These are phyloP conservation scores for Talaromyces liani DNA, from an alignment of 495 filamentous ascomycete species.

Conservation along the genomic window DNA sequence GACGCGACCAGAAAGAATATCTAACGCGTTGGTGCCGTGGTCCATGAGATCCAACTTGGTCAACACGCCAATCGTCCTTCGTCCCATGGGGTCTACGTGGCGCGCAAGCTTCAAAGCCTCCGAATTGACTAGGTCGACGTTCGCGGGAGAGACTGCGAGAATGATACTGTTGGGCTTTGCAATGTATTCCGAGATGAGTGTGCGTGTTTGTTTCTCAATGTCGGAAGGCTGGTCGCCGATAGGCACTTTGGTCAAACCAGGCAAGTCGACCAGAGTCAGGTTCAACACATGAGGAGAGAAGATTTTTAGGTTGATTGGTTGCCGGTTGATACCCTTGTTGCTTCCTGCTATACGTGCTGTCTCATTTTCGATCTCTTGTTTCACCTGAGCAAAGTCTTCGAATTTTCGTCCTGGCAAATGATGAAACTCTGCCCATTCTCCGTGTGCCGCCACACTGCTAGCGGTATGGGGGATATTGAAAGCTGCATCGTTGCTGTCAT, in stretches of 20 bases:
- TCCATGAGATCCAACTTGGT: slow-evolving; percentile 99
- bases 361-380: slow-evolving; percentile 95
- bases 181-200: slow-evolving; percentile 96
- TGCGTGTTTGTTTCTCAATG: slow-evolving; percentile 98
- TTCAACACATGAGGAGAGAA: slow-evolving; percentile 97
- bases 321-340: slow-evolving; percentile 97
- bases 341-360: slow-evolving; percentile 90
- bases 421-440: slow-evolving; percentile 96
- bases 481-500: slow-evolving; percentile 52
- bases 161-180: slow-evolving; percentile 99
- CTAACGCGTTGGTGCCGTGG: slow-evolving; percentile 95
- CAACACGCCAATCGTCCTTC: slow-evolving; percentile 92
- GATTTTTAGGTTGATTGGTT: slow-evolving; percentile 98
- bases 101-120: slow-evolving; percentile 95
- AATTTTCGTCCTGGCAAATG: slow-evolving; percentile 86
- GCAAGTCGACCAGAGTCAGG: slow-evolving; percentile 91
- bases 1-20: slow-evolving; percentile 91
- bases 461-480: slow-evolving; percentile 62
- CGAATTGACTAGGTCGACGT: slow-evolving; percentile 97
- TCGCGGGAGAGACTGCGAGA: slow-evolving; percentile 92
- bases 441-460: slow-evolving; percentile 59
- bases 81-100: slow-evolving; percentile 92
- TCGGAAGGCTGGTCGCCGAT: slow-evolving; percentile 98
- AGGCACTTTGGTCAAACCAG: slow-evolving; percentile 94
- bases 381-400: slow-evolving; percentile 85